Conservation (phyloP, 495 filamentous ascomycete species). For the Amorphotheca resinae region DNA sequence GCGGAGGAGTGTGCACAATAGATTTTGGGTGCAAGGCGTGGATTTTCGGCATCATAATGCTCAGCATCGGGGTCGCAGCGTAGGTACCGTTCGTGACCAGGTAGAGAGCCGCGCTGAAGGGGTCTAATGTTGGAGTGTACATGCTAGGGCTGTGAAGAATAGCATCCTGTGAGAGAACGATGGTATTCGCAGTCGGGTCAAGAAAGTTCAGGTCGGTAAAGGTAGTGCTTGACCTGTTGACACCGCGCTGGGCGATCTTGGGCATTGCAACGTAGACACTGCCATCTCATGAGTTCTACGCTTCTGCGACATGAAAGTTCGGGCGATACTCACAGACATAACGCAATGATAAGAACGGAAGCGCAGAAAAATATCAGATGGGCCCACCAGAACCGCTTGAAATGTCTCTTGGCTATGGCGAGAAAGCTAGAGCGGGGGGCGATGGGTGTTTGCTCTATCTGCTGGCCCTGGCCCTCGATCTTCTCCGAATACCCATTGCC, state of each 20-base stretch:
- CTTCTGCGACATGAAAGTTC: slow-evolving; percentile 3
- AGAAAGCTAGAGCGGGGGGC: background rate
- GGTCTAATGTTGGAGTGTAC: slow-evolving; percentile 43
- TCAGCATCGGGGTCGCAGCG: slow-evolving; percentile 38
- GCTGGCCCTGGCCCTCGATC: slow-evolving; percentile 2
- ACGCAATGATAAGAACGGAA: slow-evolving; percentile 45
- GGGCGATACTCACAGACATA: slow-evolving; percentile 49
- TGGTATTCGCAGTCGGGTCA: slow-evolving; percentile 41
- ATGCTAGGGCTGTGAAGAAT: slow-evolving; percentile 32
- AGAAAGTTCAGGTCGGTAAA: slow-evolving; percentile 46
- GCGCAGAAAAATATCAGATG: slow-evolving; percentile 47
- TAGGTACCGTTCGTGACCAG: slow-evolving; percentile 42
- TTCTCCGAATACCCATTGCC: slow-evolving; percentile 1
- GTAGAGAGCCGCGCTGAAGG: slow-evolving; percentile 40
- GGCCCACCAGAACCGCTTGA: slow-evolving; percentile 56
- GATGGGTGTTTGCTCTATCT: slow-evolving; percentile 5
- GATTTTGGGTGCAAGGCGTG: slow-evolving; percentile 43
- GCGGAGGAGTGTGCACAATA: slow-evolving; percentile 27
- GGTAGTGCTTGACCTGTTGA: slow-evolving; percentile 50
- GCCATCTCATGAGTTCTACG: background rate
- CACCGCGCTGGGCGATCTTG: slow-evolving; percentile 54
- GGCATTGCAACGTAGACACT: slow-evolving; percentile 66
- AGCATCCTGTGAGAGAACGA: slow-evolving; percentile 41
- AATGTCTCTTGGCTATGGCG: slow-evolving; percentile 26
- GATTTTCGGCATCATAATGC: slow-evolving; percentile 32